Evolutionary conservation across 2,329 filamentous ascomycete genomes (phyloP).

Genomic region (Penicillium sp.): DNA sequence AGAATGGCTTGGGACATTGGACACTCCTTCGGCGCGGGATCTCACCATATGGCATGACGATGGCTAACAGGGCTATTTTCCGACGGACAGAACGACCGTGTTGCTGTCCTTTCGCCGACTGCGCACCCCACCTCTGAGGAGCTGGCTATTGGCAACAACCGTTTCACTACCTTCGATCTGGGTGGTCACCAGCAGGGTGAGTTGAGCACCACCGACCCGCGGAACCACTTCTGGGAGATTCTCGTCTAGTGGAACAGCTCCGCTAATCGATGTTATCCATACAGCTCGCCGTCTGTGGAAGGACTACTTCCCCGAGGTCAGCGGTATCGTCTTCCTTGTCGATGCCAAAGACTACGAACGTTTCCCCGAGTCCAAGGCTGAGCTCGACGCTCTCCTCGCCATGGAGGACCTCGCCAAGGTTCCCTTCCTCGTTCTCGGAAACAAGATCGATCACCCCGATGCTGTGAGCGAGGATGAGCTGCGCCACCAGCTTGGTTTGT

Average conservation of each 20-base stretch:
- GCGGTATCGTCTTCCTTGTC: conserved; percentile 95
- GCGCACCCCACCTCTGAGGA: conserved; percentile 92
- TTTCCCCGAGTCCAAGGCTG: conserved; percentile 89
- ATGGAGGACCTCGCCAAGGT: conserved; percentile 98
- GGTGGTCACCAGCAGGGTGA: conserved; percentile 87
- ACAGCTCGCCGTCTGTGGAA: conserved; percentile 89
- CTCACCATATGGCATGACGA: conserved; percentile 1
- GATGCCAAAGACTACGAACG: conserved; percentile 97
- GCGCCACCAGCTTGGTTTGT: conserved; percentile 85
- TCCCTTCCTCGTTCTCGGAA: conserved; percentile 92
- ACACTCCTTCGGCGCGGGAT: not conserved
- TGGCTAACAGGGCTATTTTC: conserved; percentile 8
- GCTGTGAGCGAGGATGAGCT: conserved; percentile 95
- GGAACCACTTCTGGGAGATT: not conserved
- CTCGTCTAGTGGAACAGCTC: not conserved
- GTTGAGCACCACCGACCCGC: conserved; percentile 35
- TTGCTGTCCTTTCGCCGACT: conserved; percentile 86
- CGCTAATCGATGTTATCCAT: not conserved
- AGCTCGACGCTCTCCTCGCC: conserved; percentile 89
- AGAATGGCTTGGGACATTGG: not conserved
- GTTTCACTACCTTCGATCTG: conserved; percentile 92
- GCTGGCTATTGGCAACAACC: conserved; percentile 86
- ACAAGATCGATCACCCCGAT: conserved; percentile 99
- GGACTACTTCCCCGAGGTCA: conserved; percentile 95
- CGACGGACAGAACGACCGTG: conserved; percentile 73